A percentile compares a stretch with the other conserved stretches of the same genome.
These are phyloP conservation scores for Drechslerella coelobrocha DNA, from an alignment of 2,329 filamentous ascomycete genomes.

Conservation along the genomic window DNA sequence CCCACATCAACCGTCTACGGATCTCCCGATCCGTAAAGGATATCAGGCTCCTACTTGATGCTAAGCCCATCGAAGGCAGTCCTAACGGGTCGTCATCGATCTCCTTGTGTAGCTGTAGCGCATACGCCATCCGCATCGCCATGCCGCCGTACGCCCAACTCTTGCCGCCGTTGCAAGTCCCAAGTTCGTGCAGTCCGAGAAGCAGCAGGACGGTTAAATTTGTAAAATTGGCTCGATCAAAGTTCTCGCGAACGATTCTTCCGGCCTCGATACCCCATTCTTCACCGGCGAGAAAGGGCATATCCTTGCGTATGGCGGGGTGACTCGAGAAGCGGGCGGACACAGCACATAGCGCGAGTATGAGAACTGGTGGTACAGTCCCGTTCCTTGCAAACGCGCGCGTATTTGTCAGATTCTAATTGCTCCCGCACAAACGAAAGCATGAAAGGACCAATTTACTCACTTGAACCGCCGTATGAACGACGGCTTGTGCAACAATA, in stretches of 20 bases:
- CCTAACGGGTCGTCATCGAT: constrained; percentile 78
- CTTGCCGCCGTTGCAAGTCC: constrained; percentile 91
- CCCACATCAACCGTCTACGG: constrained; percentile 93
- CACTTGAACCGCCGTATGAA: constrained; percentile 86
- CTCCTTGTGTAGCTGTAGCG: constrained; percentile 89
- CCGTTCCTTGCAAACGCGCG: constrained; percentile 65
- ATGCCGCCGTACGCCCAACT: constrained; percentile 96
- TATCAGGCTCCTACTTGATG: constrained; percentile 58
- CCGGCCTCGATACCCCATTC: constrained; percentile 88
- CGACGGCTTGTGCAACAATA: constrained; percentile 92
- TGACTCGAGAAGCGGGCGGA: constrained; percentile 94
- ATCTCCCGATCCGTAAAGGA: constrained; percentile 95
- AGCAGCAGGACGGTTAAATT: constrained; percentile 89
- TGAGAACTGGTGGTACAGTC: constrained; percentile 83
- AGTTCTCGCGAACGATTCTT: constrained; percentile 83
- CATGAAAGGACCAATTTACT: constrained; percentile 55
- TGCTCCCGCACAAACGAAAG: background rate
- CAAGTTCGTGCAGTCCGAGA: constrained; percentile 91
- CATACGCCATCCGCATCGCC: constrained; percentile 96
- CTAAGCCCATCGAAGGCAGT: constrained; percentile 55
- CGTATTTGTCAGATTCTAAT: constrained; percentile 53
- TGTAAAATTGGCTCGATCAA: constrained; percentile 94
- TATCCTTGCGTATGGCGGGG: constrained; percentile 74
- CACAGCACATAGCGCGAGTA: constrained; percentile 92
- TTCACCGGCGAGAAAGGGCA: constrained; percentile 88